These are phyloP conservation scores for Entomortierella lignicola DNA, from an alignment of 192 early-diverging fungal genomes.

Conservation along the genomic window DNA sequence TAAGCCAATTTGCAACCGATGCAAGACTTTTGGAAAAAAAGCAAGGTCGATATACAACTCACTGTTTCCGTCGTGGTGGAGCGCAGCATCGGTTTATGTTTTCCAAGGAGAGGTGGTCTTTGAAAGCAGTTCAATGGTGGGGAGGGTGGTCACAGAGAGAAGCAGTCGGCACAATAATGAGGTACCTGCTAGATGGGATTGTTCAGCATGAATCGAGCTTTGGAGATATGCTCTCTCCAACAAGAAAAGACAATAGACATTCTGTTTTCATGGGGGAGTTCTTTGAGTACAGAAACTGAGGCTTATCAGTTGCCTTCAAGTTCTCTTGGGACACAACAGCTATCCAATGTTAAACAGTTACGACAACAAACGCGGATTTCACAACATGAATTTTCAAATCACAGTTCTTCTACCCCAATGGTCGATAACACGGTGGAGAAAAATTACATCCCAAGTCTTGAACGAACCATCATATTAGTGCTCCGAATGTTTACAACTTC, in stretches of 20 bases:
- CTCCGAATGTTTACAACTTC: too few relatives aligned
- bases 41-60: background rate
- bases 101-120: constrained; percentile 16
- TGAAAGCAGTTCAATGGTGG: constrained; percentile 32
- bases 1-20: background rate
- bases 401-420: too few relatives aligned
- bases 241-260: constrained; percentile 6
- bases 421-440: too few relatives aligned
- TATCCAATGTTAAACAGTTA: too few relatives aligned
- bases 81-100: constrained; percentile 22
- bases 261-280: constrained; percentile 10
- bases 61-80: constrained; percentile 18
- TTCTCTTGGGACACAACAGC: too few relatives aligned
- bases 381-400: too few relatives aligned
- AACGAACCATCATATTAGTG: too few relatives aligned
- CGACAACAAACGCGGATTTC: too few relatives aligned
- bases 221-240: constrained; percentile 18
- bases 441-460: too few relatives aligned
- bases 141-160: constrained; percentile 17
- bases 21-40: background rate
- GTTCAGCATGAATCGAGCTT: constrained; percentile 7
- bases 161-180: constrained; percentile 6
- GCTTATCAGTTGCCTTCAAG: too few relatives aligned
- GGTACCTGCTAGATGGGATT: constrained; percentile 12
- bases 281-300: too few relatives aligned